Evolutionary conservation across 495 filamentous ascomycete genomes (phyloP).

Genomic region (Xylaria telfairii): DNA sequence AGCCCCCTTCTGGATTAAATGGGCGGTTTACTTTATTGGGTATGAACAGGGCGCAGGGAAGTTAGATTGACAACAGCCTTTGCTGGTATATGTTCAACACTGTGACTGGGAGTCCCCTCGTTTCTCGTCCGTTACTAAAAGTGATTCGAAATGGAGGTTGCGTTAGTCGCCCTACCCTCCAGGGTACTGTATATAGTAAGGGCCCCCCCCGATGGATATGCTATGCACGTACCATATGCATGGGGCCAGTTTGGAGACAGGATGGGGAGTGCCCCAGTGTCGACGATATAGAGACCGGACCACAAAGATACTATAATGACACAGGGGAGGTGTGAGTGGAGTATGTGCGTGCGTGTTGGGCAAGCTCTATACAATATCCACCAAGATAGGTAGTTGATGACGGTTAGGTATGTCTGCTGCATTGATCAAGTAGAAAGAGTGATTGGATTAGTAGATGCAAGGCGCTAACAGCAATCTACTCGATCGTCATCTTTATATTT

Average conservation of each 20-base stretch:
- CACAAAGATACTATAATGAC: conserved; percentile 5
- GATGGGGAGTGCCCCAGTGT: conserved; percentile 6
- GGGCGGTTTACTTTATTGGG: conserved; percentile 21
- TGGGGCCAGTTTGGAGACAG: conserved; percentile 16
- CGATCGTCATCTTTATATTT: background rate
- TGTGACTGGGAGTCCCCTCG: background rate
- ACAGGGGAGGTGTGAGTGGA: conserved; percentile 4
- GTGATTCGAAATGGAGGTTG: conserved; percentile 16
- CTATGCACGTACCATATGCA: conserved; percentile 12
- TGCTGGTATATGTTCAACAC: background rate
- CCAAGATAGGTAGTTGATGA: background rate
- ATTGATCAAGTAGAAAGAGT: background rate
- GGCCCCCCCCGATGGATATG: conserved; percentile 1
- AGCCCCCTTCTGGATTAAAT: background rate
- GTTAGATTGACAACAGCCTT: background rate
- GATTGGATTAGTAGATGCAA: background rate
- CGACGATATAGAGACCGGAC: background rate
- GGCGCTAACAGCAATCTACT: background rate
- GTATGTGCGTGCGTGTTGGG: background rate
- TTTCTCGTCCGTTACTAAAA: conserved; percentile 4
- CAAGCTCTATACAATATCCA: conserved; percentile 5
- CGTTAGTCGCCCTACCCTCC: conserved; percentile 6
- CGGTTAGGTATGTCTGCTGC: background rate
- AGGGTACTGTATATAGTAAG: background rate
- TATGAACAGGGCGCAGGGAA: background rate